Evolutionary conservation across 2,329 filamentous ascomycete species (phyloP), one percentile per base, ranked within the genome.

Genomic region (Cercospora zeae-maydis): DNA sequence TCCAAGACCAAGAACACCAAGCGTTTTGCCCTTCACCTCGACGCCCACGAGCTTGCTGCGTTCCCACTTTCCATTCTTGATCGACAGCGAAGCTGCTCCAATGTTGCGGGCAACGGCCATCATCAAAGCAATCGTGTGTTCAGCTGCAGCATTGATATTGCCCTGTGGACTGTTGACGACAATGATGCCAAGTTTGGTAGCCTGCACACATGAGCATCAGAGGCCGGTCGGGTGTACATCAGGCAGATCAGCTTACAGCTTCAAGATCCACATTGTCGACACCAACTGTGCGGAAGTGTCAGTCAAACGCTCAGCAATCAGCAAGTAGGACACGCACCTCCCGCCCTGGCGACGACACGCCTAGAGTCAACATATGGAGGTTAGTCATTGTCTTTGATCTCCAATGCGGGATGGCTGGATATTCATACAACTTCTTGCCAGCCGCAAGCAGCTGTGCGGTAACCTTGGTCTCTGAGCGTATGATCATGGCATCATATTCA

Each of bases 221-320:
- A 16, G 8, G 10, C 33, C 11, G 19, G 27, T 11, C 4, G 16
- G 27, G 24, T 6, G 6, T 30, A n/a, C 11, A 14, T 51, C 13
- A 51, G 47, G n/a, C 10, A 21, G 27, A 30, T 21, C 39, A 27
- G 27, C 53, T 37, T 37, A 56, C 56, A 7, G 86, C 84, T 34
- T 85, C 80, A 0, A 93, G 87, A 72, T 93, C 82, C 54, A 95
- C 90, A 77, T 93, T 93, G 77, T 93, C 90, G 24, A 93, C 89
- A 33, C 89, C 91, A 1, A 93, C 91, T 59, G 24, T n/a, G 9
- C 24, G 14, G 5, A 36, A 31, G 21, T 27, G 42, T 59, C 47
- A 59, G 42, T 21, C 30, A 13, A 34, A 30, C 5, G 19, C 14
- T 24, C 21, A 36, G 19, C 27, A 21, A 19, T 27, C 16, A 19